Evolutionary conservation across 139 green algal species (phyloP).

Genomic region (Chlorella vulgaris): DNA sequence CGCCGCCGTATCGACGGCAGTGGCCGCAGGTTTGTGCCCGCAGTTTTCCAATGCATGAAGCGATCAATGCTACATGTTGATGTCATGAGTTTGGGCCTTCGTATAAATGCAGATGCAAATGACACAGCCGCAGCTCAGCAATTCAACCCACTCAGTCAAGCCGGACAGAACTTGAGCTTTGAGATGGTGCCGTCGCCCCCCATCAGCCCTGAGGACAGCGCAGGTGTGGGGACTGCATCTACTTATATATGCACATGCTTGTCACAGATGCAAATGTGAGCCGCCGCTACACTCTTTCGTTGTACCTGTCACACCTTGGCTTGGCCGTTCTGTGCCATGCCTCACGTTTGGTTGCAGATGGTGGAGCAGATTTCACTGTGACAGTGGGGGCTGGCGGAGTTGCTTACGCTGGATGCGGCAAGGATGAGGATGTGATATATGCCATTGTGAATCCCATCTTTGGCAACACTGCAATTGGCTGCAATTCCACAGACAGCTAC

Average conservation of each 20-base stretch:
- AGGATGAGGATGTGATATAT: not conserved
- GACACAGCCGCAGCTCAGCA: not conserved
- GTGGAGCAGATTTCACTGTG: not conserved
- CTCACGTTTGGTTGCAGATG: not conserved
- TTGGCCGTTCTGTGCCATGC: not conserved
- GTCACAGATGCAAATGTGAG: not conserved
- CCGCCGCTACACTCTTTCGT: not conserved
- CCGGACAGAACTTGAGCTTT: not conserved
- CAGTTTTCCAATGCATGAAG: not conserved
- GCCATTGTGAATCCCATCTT: not conserved
- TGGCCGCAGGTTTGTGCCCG: not conserved
- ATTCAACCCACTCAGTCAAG: not conserved
- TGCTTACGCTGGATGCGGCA: not conserved
- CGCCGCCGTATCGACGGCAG: not conserved
- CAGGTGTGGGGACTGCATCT: not conserved
- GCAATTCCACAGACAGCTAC: conserved; percentile 20
- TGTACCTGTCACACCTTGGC: not conserved
- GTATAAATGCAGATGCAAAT: not conserved
- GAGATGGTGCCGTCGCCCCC: not conserved
- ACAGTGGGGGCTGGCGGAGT: not conserved
- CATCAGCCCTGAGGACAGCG: not conserved
- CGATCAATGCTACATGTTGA: not conserved
- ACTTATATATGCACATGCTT: not conserved
- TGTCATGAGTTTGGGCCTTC: not conserved
- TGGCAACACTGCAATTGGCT: not conserved